Evolutionary conservation across 306 rosid species (phyloP).

Genomic region (Cucumis sativus): Cucumber_9930_V3 NC_026656.2:1905001-1905500

Average conservation of each 20-base stretch:
- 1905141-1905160: neutral
- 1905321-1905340: neutral
- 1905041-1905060: conserved; percentile 38
- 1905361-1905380: neutral
- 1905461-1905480: too few species aligned
- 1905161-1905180: neutral
- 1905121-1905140: conserved; percentile 4
- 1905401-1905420: neutral
- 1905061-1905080: conserved; percentile 22
- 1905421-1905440: neutral
- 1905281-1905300: neutral
- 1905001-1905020: neutral
- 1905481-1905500: too few species aligned
- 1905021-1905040: conserved; percentile 45
- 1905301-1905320: neutral
- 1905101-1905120: conserved; percentile 32
- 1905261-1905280: neutral
- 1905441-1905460: neutral
- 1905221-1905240: neutral
- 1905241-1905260: neutral
- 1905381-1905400: neutral
- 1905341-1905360: neutral
- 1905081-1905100: conserved; percentile 44
- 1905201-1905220: neutral
- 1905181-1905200: neutral